Percentiles rank a stretch among this genome's conserved stretches.
phyloP scores from a whole-genome alignment of 2,329 filamentous ascomycete species.

The Helminthosporium solani region DNA sequence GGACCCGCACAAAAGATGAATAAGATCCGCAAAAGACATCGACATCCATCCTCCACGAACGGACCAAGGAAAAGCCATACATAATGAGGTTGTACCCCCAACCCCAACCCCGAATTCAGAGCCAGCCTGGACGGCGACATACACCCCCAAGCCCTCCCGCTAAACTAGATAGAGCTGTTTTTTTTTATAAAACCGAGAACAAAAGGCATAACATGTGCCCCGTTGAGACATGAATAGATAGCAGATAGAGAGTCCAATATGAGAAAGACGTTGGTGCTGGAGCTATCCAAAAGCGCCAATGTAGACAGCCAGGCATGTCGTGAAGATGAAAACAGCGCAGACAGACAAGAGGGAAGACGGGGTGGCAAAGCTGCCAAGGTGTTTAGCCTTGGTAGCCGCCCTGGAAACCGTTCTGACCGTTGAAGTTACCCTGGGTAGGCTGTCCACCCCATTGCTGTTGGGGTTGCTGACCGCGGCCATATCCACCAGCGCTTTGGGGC shows the following conservation, averaged over 20 bases:
- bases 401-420: slow-evolving; percentile 54
- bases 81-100: slow-evolving; percentile 24
- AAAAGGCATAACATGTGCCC: slow-evolving; percentile 26
- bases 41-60: slow-evolving; percentile 10
- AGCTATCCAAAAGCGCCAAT: slow-evolving; percentile 41
- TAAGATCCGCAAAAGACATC: slow-evolving; percentile 20
- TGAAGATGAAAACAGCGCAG: slow-evolving; percentile 32
- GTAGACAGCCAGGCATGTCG: slow-evolving; percentile 39
- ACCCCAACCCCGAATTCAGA: slow-evolving; percentile 12
- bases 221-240: slow-evolving; percentile 34
- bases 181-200: slow-evolving; percentile 30
- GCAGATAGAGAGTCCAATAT: slow-evolving; percentile 35
- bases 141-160: slow-evolving; percentile 16
- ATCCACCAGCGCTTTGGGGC: slow-evolving; percentile 73
- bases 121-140: slow-evolving; percentile 12
- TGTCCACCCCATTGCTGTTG: slow-evolving; percentile 57
- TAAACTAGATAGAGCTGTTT: slow-evolving; percentile 22
- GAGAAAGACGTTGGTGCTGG: slow-evolving; percentile 10
- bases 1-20: slow-evolving; percentile 15
- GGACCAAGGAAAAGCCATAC: slow-evolving; percentile 22
- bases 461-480: slow-evolving; percentile 69
- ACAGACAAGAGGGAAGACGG: slow-evolving; percentile 23
- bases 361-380: slow-evolving; percentile 8
- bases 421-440: slow-evolving; percentile 49
- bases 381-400: slow-evolving; percentile 59